A percentile compares a stretch with the other conserved stretches of the same genome.
phyloP scores from a whole-genome alignment of 208 protist genomes.

The Paratrypanosoma confusum region DNA sequence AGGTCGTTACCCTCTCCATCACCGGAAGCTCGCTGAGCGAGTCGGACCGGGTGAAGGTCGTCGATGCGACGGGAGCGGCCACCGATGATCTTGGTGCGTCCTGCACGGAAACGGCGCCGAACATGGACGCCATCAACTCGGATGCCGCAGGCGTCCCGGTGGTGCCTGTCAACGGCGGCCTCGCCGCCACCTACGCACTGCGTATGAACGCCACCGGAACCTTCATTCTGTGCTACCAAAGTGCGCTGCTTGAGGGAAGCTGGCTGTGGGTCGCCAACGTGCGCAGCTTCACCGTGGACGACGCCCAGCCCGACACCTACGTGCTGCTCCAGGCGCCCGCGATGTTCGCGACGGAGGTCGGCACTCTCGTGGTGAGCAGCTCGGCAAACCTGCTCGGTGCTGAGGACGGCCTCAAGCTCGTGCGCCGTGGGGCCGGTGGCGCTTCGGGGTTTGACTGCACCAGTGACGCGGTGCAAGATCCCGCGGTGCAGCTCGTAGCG shows the following conservation, averaged over 20 bases:
- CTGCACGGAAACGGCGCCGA: slow-evolving; percentile 41
- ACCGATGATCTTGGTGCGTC: slow-evolving; percentile 11
- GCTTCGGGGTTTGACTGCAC: slow-evolving; percentile 48
- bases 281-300: slow-evolving; percentile 46
- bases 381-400: slow-evolving; percentile 15
- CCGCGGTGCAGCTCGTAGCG: slow-evolving; percentile 19
- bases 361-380: slow-evolving; percentile 20
- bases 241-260: slow-evolving; percentile 16
- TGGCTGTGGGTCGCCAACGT: slow-evolving; percentile 58
- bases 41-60: slow-evolving; percentile 68
- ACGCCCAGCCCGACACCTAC: slow-evolving; percentile 49
- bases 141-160: slow-evolving; percentile 37
- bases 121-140: slow-evolving; percentile 44
- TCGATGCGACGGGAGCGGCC: slow-evolving; percentile 22
- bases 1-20: slow-evolving; percentile 51
- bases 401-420: slow-evolving; percentile 41
- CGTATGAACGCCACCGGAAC: slow-evolving; percentile 56
- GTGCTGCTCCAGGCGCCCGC: slow-evolving; percentile 20
- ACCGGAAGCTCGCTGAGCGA: slow-evolving; percentile 48
- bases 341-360: slow-evolving; percentile 48
- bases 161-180: slow-evolving; percentile 16
- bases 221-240: slow-evolving; percentile 81
- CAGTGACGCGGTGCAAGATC: slow-evolving; percentile 16
- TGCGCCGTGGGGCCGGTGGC: slow-evolving; percentile 15
- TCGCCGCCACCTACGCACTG: slow-evolving; percentile 47